A percentile compares a stretch with the other conserved stretches of the same genome.
Conservation (phyloP, 2,329 filamentous ascomycete genomes). For the Chaetomiaceae sp. region DNA sequence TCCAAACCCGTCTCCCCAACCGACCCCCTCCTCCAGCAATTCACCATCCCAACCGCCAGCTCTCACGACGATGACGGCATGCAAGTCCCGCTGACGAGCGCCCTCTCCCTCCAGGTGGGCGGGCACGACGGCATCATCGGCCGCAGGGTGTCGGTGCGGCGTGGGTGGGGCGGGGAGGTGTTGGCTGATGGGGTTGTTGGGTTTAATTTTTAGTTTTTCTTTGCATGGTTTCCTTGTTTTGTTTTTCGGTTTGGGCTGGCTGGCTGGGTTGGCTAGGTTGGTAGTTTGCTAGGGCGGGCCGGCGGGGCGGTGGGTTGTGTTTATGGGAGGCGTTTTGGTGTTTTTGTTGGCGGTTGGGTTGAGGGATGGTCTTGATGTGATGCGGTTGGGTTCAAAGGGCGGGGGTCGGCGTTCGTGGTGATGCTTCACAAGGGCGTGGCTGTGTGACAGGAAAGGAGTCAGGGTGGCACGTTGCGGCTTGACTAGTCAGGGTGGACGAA, state of each 20-base stretch:
- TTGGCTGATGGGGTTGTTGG: conserved; percentile 27
- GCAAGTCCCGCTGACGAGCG: conserved; percentile 16
- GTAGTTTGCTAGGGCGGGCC: background rate
- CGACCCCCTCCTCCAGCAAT: conserved; percentile 25
- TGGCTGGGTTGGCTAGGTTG: background rate
- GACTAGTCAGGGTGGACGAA: background rate
- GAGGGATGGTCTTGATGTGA: too few relatives aligned
- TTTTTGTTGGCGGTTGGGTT: too few relatives aligned
- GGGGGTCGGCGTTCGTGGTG: too few relatives aligned
- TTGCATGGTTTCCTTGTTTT: background rate
- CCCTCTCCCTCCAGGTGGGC: conserved; percentile 22
- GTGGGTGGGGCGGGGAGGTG: conserved; percentile 9
- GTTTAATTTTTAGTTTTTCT: conserved; percentile 18
- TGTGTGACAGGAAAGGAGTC: too few relatives aligned
- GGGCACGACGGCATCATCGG: conserved; percentile 27
- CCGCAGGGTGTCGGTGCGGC: conserved; percentile 24
- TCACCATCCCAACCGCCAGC: conserved; percentile 12
- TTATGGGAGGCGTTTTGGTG: too few relatives aligned
- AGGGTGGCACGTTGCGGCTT: too few relatives aligned
- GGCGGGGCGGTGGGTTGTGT: too few relatives aligned
- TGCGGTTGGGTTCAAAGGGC: too few relatives aligned
- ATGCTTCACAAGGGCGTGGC: too few relatives aligned
- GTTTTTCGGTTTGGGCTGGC: background rate
- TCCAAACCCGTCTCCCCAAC: conserved; percentile 20
- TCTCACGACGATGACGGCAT: background rate